Evolutionary conservation across 2,329 filamentous ascomycete species (phyloP).

Genomic region (Xylaria multiplex): DNA sequence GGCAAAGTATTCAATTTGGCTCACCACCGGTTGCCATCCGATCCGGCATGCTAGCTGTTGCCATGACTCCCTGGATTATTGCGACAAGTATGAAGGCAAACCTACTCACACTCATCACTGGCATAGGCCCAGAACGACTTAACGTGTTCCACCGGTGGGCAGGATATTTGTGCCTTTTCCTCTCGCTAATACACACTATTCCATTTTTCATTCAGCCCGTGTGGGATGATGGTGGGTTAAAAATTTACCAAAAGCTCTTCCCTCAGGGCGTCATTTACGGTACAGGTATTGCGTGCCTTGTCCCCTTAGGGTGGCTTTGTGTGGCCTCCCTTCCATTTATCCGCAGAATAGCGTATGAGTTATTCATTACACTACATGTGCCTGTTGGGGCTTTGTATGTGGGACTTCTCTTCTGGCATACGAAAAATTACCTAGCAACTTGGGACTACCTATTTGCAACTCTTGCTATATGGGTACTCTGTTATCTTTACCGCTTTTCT

Average conservation of each 20-base stretch:
- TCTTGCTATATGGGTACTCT: conserved; percentile 78
- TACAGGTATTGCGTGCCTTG: conserved; percentile 83
- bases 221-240: conserved; percentile 80
- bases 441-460: conserved; percentile 91
- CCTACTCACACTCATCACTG: conserved; percentile 82
- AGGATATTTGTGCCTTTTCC: conserved; percentile 83
- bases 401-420: conserved; percentile 93
- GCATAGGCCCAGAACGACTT: conserved; percentile 89
- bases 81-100: conserved; percentile 93
- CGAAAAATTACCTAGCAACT: conserved; percentile 88
- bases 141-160: conserved; percentile 95
- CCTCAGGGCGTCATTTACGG: conserved; percentile 79
- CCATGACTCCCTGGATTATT: conserved; percentile 92
- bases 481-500: conserved; percentile 78
- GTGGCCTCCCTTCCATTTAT: conserved; percentile 84
- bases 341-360: conserved; percentile 81
- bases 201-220: conserved; percentile 92
- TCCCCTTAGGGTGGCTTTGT: conserved; percentile 84
- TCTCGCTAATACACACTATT: conserved; percentile 84
- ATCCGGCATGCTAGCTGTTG: conserved; percentile 90
- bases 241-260: conserved; percentile 76
- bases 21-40: conserved; percentile 89
- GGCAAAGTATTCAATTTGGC: conserved; percentile 84
- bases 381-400: conserved; percentile 84
- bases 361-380: conserved; percentile 84